Conservation (phyloP, 768 basidiomycete species). For the Trametes cingulata region DNA sequence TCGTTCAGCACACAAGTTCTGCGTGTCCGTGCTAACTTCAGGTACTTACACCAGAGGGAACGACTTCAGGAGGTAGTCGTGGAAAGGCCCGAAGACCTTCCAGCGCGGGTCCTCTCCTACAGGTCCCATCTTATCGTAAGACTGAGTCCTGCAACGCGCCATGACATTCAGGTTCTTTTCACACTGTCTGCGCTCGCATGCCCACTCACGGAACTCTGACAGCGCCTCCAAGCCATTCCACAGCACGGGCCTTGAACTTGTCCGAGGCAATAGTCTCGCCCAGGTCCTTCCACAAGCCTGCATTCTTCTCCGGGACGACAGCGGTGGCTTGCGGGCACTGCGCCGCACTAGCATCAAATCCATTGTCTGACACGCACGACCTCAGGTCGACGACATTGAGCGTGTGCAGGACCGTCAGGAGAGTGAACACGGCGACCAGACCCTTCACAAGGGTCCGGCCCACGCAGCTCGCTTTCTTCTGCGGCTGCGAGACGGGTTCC, state of each 20-base stretch:
- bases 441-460: constrained; percentile 13
- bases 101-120: constrained; percentile 51
- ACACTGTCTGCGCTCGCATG: not conserved
- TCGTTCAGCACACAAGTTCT: no score
- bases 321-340: constrained; percentile 39
- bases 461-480: constrained; percentile 1
- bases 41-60: constrained; percentile 61
- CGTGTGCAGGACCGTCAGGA: constrained; percentile 7
- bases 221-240: constrained; percentile 28
- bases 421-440: constrained; percentile 7
- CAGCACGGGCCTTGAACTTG: constrained; percentile 34
- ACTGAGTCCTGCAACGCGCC: constrained; percentile 44
- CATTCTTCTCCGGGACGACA: constrained; percentile 38
- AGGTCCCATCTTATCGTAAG: constrained; percentile 49
- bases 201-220: constrained; percentile 39
- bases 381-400: constrained; percentile 3
- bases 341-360: not conserved
- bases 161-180: not conserved
- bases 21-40: no score
- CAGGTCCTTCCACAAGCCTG: constrained; percentile 35
- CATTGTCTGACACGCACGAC: constrained; percentile 1
- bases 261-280: constrained; percentile 35
- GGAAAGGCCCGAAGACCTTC: constrained; percentile 40
- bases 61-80: constrained; percentile 44
- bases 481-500: constrained; percentile 1